A percentile compares a stretch with the other conserved stretches of the same genome.
phyloP scores from a whole-genome alignment of 2,329 filamentous ascomycete species.

The Alternaria metachromatica region DNA sequence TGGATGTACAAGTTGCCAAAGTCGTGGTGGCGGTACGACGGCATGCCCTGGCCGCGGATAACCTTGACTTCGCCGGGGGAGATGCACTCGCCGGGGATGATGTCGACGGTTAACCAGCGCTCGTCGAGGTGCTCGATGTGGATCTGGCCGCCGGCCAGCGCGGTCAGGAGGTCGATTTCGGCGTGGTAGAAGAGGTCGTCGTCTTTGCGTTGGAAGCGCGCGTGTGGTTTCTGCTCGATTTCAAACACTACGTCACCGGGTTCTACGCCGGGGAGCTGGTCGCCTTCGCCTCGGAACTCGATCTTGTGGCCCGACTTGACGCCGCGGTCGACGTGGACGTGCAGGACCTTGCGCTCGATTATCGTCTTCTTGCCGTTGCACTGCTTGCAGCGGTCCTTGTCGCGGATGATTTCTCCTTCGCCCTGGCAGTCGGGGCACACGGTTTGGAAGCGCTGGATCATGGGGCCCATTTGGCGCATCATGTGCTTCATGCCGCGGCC shows the following conservation, averaged over 20 bases:
- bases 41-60: constrained; percentile 97
- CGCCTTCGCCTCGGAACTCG: constrained; percentile 95
- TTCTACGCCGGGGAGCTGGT: constrained; percentile 90
- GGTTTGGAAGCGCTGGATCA: constrained; percentile 99
- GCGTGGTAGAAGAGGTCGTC: constrained; percentile 95
- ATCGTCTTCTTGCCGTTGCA: constrained; percentile 98
- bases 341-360: constrained; percentile 95
- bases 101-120: constrained; percentile 92
- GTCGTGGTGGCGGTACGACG: constrained; percentile 92
- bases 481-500: constrained; percentile 99
- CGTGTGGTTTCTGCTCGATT: constrained; percentile 98
- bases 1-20: constrained; percentile 96
- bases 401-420: constrained; percentile 94
- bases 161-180: constrained; percentile 94
- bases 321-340: constrained; percentile 96
- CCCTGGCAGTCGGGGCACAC: constrained; percentile 98
- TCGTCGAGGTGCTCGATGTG: constrained; percentile 97
- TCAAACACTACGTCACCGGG: constrained; percentile 98
- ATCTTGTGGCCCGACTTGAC: constrained; percentile 95
- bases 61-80: constrained; percentile 90
- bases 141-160: constrained; percentile 87
- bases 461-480: constrained; percentile 99
- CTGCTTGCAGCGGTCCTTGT: constrained; percentile 96
- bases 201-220: constrained; percentile 92
- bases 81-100: constrained; percentile 93